Percentiles rank a stretch among this genome's conserved stretches.
These are phyloP conservation scores for Begonia loranthoides DNA, from an alignment of 306 rosid species.

Conservation along the genomic window DNA sequence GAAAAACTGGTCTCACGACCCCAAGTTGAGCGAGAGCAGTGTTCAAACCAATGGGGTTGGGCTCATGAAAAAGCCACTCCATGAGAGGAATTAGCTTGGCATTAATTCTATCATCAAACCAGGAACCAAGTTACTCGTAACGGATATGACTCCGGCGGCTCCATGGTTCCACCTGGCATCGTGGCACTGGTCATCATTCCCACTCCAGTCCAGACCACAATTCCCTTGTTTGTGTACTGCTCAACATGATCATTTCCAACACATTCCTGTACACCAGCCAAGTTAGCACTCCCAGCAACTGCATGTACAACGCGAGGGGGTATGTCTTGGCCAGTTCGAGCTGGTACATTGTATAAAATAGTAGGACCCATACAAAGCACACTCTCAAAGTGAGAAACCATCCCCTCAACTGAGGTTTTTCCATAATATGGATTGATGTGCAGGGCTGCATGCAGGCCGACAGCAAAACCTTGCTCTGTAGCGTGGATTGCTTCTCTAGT, in stretches of 20 bases:
- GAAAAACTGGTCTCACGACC: conserved; percentile 76
- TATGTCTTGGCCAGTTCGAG: conserved; percentile 91
- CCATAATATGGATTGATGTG: conserved; percentile 96
- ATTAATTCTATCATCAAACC: conserved; percentile 62
- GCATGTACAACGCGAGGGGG: conserved; percentile 53
- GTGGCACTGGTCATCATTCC: conserved; percentile 86
- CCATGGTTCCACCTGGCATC: conserved; percentile 89
- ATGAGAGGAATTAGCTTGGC: conserved; percentile 61
- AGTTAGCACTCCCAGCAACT: conserved; percentile 38
- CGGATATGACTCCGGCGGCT: conserved; percentile 85
- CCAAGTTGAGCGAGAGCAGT: conserved; percentile 98
- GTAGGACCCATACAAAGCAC: conserved; percentile 90
- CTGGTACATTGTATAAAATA: conserved; percentile 83
- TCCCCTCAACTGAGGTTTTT: conserved; percentile 71
- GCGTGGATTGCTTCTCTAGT: conserved; percentile 95
- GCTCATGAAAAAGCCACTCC: conserved; percentile 78
- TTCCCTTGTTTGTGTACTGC: conserved; percentile 40
- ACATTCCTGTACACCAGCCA: conserved; percentile 95
- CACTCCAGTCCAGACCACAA: conserved; percentile 96
- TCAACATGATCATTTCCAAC: conserved; percentile 61
- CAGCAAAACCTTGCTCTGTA: conserved; percentile 91
- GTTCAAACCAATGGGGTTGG: conserved; percentile 81
- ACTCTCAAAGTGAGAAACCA: conserved; percentile 57
- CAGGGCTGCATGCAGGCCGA: conserved; percentile 98
- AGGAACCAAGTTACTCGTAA: conserved; percentile 77